Evolutionary conservation across 768 basidiomycete species (phyloP).

Genomic region (Podaxis sp.): DNA sequence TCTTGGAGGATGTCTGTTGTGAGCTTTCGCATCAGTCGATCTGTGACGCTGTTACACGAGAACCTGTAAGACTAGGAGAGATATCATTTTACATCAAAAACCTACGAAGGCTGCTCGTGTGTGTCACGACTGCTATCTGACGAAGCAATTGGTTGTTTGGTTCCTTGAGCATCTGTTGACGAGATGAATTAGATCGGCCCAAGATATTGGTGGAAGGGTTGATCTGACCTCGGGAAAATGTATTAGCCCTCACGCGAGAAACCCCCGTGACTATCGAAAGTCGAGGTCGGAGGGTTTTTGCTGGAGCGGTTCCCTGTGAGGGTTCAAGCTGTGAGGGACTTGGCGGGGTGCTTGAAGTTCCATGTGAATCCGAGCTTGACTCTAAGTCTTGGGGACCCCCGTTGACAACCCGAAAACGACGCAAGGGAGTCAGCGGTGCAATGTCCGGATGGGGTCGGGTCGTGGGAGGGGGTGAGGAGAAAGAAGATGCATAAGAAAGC

Average conservation of each 20-base stretch:
- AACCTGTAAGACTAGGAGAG: background rate
- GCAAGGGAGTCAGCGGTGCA: background rate
- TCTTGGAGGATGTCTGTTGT: slow-evolving; percentile 6
- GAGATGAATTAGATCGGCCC: background rate
- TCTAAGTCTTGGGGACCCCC: background rate
- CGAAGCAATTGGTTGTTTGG: background rate
- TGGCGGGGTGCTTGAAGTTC: background rate
- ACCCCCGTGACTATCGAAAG: slow-evolving; percentile 8
- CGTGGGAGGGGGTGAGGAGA: background rate
- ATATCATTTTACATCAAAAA: background rate
- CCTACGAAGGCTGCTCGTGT: background rate
- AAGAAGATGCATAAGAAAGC: slow-evolving; percentile 2
- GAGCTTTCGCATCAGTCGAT: background rate
- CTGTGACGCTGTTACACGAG: background rate
- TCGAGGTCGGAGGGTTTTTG: background rate
- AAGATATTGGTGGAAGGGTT: background rate
- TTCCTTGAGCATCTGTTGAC: background rate
- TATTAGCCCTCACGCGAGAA: background rate
- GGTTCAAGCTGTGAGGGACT: background rate
- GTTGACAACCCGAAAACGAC: slow-evolving; percentile 1
- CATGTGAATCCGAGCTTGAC: background rate
- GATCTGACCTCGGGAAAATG: background rate
- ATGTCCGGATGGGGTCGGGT: background rate
- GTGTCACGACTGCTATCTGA: background rate
- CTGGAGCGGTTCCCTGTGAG: background rate